Evolutionary conservation across 2,329 filamentous ascomycete genomes (phyloP), one percentile per base, ranked within the genome.

Genomic region (Fusarium pseudocircinatum): DNA sequence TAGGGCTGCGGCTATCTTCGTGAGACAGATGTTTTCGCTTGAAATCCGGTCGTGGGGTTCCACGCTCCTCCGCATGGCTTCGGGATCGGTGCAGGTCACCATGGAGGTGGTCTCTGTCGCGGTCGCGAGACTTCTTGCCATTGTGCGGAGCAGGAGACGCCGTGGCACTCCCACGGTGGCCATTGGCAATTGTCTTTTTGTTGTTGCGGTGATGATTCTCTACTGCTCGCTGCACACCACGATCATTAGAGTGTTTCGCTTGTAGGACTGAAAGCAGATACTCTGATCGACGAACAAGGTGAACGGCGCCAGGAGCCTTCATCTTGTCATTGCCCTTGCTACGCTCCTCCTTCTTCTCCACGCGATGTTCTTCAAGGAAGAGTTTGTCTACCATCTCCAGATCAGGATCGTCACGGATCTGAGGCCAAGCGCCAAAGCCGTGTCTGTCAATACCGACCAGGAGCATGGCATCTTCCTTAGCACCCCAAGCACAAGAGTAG

Each of bases 161-260:
- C 26, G 91, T 92, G 42, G 89, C 86, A 60, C 91, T 85, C 50
- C 88, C 88, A 40, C 92, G 90, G 73, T 90, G 86, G 15, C 91
- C 89, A 75, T 90, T 90, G 72, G 84, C 80, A 54, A 90, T 81
- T 5, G 85, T 83, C 79, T 97, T 96, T 85, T 97, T 97, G 84
- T 95, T 97, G 84, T 96, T 97, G 62, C 95, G 94, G 81, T 97
- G 95, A 78, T 98, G 95, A 74, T 97, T 97, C 78, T 97, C 95
- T 34, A 97, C 91, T 2, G 93, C 90, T 78, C 91, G 92, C 81
- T 94, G 95, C 7, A 93, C 93, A 26, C 90, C 90, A 36, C 89
- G 87, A 78, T 97, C 94, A 69, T 90, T 91, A 5, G 91, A 92
- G 82, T 97, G 94, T 79, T 97, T 91, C 18, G 90, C 94, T 79